Evolutionary conservation across 306 rosid genomes (phyloP), one percentile per base, ranked within the genome.

Genomic region (Pyrus betulifolia): DNA sequence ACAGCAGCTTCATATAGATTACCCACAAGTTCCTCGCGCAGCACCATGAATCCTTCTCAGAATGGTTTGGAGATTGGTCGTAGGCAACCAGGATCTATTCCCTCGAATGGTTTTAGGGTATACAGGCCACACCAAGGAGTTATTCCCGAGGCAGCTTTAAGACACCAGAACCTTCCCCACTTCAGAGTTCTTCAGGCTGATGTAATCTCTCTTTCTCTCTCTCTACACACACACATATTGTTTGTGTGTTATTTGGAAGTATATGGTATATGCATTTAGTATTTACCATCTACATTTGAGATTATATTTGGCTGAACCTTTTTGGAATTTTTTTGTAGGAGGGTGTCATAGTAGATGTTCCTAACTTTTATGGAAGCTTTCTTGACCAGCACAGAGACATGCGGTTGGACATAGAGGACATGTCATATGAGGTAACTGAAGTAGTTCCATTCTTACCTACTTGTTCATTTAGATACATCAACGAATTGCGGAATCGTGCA

Each of bases 331-430:
- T n/a, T 70, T 25, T 70, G 31, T 57, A 96, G 99, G 98, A 93
- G 81, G 96, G 90, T 83, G 97, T 96, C 69, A 81, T 93, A 79
- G 81, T 96, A 18, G 91, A 96, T 49, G 74, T 88, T 71, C 88
- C 88, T 55, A 85, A 88, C 22, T 67, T 80, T 8, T 82, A 87
- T 63, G 88, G 96, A 38, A 84, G 77, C 79, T 74, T 82, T 51
- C 80, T 77, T 69, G 99, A 96, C 79, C 90, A 91, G 82, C 98
- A 96, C 82, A 87, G 97, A 57, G 99, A 96, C 80, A 86, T 96
- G 96, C 96, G 93, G 71, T 74, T 96, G 91, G 98, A 96, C 87
- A 96, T 96, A 59, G 99, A 92, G 88, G 93, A 96, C 78, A 92
- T 96, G 98, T 91, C 99, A 44, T 96, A 96, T 72, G 99, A 96